Base-by-base conservation (phyloP, 139 green algal genomes). In the Asterochloris sp. region DNA sequence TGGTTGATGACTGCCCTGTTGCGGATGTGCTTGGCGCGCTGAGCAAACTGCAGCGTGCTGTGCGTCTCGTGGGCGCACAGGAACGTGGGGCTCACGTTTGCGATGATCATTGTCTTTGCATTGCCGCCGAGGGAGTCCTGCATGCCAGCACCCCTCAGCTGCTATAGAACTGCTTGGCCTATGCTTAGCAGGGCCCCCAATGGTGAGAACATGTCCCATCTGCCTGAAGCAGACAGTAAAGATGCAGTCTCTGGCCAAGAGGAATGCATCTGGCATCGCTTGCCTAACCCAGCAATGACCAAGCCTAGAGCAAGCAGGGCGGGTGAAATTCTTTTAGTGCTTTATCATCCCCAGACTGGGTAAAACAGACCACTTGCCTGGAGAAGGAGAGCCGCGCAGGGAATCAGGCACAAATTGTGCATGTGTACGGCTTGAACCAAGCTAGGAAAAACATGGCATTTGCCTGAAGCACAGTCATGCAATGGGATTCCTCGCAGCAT, bases 101-200 rank as follows among this genome's bases (percentile, higher is more conserved):
- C 95, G 21, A 98, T 92, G 84, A 98, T 95, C 17, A 93, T 89
- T 4, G 95, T 98, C 87, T 98, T 98, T 38, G 96, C 91, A 78
- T 98, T 99, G 71, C 96, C 96, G 17, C 95, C 95, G 24, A 98
- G 86, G 0, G 92, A 96, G 47, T 98, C 94, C 91, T 97, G 89
- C 75, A 38, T 12, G 71, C 38, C 27, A 82, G 12, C 76, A 54
- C 27, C 61, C 10, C 93, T 97, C 87, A 98, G 95, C 73, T 23
- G 85, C 28, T 83, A 80, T 91, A 68, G 74, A 80, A 27, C 75
- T 71, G 12, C 87, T 86, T 13, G 95, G 92, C 69, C 84, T 92
- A 28, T 98, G 90, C 81, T 94, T 96, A 64, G 95, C 94, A 28
- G 98, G 91, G 83, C 98, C 94, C 12, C 94, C 12, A 12, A 93